phyloP scores from a whole-genome alignment of 306 rosid genomes.

The Inga leiocalycina region DNA sequence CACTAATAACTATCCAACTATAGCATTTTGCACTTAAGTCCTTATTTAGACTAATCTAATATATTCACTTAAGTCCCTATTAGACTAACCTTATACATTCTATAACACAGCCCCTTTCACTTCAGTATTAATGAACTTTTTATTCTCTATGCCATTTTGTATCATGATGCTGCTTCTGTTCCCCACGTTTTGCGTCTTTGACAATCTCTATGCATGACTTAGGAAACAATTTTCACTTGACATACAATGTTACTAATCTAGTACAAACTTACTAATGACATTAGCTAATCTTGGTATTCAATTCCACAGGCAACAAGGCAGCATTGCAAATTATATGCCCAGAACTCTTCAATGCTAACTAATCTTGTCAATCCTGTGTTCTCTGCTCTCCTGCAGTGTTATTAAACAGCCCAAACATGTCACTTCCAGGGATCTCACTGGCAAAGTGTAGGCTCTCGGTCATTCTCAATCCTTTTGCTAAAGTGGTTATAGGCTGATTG shows the following conservation, averaged over 20 bases:
- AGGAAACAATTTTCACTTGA: neutral
- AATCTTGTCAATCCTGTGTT: too few relatives aligned
- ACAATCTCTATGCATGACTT: neutral
- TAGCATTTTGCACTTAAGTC: too few relatives aligned
- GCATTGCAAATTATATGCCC: neutral
- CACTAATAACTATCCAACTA: too few relatives aligned
- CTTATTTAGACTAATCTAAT: too few relatives aligned
- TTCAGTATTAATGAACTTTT: neutral
- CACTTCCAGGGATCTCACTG: neutral
- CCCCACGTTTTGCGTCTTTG: neutral
- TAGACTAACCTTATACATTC: too few relatives aligned
- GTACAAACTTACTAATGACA: neutral
- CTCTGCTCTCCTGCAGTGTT: neutral
- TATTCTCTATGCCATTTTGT: neutral
- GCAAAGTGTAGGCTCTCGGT: neutral
- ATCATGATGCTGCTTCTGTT: neutral
- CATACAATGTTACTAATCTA: neutral
- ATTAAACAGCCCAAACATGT: neutral
- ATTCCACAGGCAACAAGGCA: neutral
- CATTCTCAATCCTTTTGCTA: neutral
- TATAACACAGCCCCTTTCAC: neutral
- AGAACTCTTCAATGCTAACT: neutral
- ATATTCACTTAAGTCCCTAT: too few relatives aligned
- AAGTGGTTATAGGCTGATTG: neutral
- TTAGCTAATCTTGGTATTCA: neutral